phyloP scores from a whole-genome alignment of 2,329 filamentous ascomycete species.

The Alternaria sp. region DNA sequence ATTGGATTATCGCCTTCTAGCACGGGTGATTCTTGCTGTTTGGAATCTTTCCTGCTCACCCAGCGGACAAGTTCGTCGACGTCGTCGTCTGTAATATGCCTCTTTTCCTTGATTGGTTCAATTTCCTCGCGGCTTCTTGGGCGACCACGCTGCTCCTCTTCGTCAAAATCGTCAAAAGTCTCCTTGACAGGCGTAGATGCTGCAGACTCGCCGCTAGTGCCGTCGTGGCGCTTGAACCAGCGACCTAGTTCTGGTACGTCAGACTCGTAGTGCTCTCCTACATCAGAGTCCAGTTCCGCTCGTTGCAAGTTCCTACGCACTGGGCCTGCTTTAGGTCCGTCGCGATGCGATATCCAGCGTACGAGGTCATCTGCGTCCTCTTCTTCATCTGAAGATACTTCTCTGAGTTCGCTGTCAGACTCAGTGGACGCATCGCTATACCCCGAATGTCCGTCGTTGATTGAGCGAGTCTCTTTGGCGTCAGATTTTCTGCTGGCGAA shows the following conservation, averaged over 20 bases:
- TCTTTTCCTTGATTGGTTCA: slow-evolving; percentile 13
- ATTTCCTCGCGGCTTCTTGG: slow-evolving; percentile 19
- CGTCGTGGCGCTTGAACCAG: slow-evolving; percentile 32
- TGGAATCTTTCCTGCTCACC: slow-evolving; percentile 31
- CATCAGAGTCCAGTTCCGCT: slow-evolving; percentile 18
- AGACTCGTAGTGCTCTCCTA: slow-evolving; percentile 25
- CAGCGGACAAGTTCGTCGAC: slow-evolving; percentile 40
- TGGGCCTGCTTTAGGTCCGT: slow-evolving; percentile 33
- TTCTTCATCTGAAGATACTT: slow-evolving; percentile 25
- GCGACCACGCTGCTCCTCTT: slow-evolving; percentile 19
- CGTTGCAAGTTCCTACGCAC: slow-evolving; percentile 22
- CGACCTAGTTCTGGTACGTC: slow-evolving; percentile 35
- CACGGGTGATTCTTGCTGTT: slow-evolving; percentile 11
- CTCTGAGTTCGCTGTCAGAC: slow-evolving; percentile 35
- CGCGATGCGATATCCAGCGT: slow-evolving; percentile 36
- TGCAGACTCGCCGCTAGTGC: slow-evolving; percentile 36
- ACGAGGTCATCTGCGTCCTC: slow-evolving; percentile 35
- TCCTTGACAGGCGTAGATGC: slow-evolving; percentile 12
- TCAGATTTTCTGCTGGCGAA: slow-evolving; percentile 35
- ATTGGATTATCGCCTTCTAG: slow-evolving; percentile 1
- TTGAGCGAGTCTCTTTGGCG: not conserved
- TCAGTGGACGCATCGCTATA: slow-evolving; percentile 44
- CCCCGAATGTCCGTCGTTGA: slow-evolving; percentile 9
- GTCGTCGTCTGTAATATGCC: slow-evolving; percentile 30
- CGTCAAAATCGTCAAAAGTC: not conserved